Evolutionary conservation across 2,329 filamentous ascomycete genomes (phyloP).

Genomic region (Fusarium sp.): DNA sequence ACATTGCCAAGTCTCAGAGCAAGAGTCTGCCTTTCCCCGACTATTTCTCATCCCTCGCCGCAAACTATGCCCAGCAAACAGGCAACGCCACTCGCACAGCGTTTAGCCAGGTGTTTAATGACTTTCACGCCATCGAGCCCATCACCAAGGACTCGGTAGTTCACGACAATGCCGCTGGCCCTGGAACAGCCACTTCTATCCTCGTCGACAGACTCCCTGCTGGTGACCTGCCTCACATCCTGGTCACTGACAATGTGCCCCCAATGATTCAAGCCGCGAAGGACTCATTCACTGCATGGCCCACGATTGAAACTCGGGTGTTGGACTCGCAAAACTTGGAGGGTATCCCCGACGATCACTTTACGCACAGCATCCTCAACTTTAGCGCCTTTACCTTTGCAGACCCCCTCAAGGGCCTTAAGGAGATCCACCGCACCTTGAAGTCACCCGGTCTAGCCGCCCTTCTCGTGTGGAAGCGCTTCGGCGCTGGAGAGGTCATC

Average conservation of each 20-base stretch:
- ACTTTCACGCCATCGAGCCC: conserved; percentile 29
- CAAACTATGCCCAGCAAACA: conserved; percentile 44
- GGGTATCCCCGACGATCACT: conserved; percentile 29
- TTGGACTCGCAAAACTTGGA: conserved; percentile 41
- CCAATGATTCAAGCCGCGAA: conserved; percentile 32
- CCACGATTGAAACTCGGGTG: conserved; percentile 14
- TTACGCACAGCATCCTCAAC: conserved; percentile 47
- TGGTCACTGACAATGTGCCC: conserved; percentile 38
- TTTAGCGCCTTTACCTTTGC: conserved; percentile 49
- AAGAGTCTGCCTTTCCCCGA: conserved; percentile 27
- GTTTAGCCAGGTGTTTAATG: conserved; percentile 31
- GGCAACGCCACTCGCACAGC: conserved; percentile 45
- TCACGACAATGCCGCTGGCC: conserved; percentile 51
- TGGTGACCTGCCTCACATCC: conserved; percentile 6
- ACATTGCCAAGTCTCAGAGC: conserved; percentile 12
- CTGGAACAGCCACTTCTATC: conserved; percentile 47
- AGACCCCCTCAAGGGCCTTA: conserved; percentile 38
- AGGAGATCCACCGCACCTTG: conserved; percentile 48
- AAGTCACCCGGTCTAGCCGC: conserved; percentile 44
- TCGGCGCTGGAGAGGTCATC: conserved; percentile 41
- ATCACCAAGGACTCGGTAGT: conserved; percentile 43
- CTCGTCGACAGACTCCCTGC: conserved; percentile 29
- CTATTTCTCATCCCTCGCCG: conserved; percentile 46
- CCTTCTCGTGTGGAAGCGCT: conserved; percentile 43
- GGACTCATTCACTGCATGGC: conserved; percentile 19